Conservation (phyloP, 2,329 filamentous ascomycete species). For the Thelonectria blattea region DNA sequence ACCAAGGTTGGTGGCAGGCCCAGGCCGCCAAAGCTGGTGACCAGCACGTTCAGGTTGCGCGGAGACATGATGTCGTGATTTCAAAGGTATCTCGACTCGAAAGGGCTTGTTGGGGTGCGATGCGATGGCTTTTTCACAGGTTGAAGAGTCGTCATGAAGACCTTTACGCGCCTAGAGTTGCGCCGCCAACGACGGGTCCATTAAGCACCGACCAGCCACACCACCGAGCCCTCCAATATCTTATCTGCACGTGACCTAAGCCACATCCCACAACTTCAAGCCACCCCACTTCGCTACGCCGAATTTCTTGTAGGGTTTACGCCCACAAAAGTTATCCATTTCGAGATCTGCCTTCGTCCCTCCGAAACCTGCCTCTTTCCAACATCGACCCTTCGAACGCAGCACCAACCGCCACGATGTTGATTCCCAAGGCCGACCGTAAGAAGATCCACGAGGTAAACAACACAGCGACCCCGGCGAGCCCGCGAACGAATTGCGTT, state of each 20-base stretch:
- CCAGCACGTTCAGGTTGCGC: conserved; percentile 75
- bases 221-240: conserved; percentile 14
- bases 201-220: conserved; percentile 26
- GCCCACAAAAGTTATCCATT: conserved; percentile 55
- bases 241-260: conserved; percentile 44
- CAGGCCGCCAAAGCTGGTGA: conserved; percentile 84
- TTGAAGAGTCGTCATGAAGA: not conserved
- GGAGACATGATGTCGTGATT: conserved; percentile 54
- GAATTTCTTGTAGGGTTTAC: conserved; percentile 49
- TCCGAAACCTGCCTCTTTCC: conserved; percentile 50
- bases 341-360: conserved; percentile 46
- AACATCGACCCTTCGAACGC: conserved; percentile 56
- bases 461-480: conserved; percentile 30
- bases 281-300: conserved; percentile 45
- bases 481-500: conserved; percentile 30
- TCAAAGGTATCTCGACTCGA: not conserved
- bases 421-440: conserved; percentile 99
- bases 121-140: not conserved
- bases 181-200: not conserved
- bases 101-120: not conserved
- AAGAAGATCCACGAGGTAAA: conserved; percentile 95
- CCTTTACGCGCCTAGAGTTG: not conserved
- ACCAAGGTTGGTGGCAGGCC: conserved; percentile 82
- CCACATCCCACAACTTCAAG: conserved; percentile 36
- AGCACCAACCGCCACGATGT: conserved; percentile 71